These are phyloP conservation scores for Lentinula boryana DNA, from an alignment of 768 basidiomycete genomes.

Conservation along the genomic window DNA sequence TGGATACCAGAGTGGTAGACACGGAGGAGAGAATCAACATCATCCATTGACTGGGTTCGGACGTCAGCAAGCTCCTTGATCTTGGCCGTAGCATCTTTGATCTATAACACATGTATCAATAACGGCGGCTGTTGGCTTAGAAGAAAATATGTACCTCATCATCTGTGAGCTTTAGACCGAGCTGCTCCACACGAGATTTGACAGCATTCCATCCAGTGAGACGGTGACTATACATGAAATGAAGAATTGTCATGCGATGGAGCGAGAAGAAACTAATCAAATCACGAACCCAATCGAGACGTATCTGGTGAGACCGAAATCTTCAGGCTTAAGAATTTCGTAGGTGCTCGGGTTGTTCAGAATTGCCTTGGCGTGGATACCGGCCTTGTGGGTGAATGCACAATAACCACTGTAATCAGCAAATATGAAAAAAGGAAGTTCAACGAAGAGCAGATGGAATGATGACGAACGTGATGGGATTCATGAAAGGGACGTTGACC, in stretches of 20 bases:
- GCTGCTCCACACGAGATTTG: constrained; percentile 98
- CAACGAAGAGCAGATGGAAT: neutral
- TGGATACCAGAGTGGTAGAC: constrained; percentile 94
- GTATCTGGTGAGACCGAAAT: constrained; percentile 96
- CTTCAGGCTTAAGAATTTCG: constrained; percentile 98
- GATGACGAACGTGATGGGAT: constrained; percentile 74
- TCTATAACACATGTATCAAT: constrained; percentile 28
- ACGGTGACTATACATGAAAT: constrained; percentile 57
- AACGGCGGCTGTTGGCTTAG: neutral
- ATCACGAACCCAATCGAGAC: constrained; percentile 84
- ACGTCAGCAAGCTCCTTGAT: constrained; percentile 99
- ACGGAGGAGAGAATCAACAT: constrained; percentile 94
- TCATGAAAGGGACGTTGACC: constrained; percentile 96
- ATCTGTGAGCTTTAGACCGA: constrained; percentile 84
- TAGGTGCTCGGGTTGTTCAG: constrained; percentile 99
- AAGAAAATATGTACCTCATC: constrained; percentile 57
- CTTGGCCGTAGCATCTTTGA: constrained; percentile 98
- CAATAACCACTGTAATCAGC: constrained; percentile 77
- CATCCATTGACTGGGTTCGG: constrained; percentile 97
- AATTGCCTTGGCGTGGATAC: constrained; percentile 99
- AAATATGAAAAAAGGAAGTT: neutral
- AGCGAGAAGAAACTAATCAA: neutral
- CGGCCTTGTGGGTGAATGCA: constrained; percentile 99
- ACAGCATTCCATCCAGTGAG: constrained; percentile 99
- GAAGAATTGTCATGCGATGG: constrained; percentile 3